Percentiles rank a stretch among this genome's conserved stretches.
Conservation (phyloP, 345 rosid genomes). For the Eucalyptus camaldulensis region DNA sequence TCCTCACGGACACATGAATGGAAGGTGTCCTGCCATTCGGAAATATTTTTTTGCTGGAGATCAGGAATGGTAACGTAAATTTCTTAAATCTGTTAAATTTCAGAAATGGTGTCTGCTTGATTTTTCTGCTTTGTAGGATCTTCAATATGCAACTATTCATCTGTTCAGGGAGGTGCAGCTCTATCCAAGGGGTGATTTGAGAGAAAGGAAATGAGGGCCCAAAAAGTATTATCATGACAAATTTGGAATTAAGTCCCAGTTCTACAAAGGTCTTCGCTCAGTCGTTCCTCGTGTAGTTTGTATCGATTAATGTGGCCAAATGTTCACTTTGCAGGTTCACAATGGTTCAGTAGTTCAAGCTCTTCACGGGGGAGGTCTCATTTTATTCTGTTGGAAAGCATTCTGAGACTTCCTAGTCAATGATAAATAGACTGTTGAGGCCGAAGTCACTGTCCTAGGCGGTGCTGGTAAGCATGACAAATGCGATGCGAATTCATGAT, state of each 20-base stretch:
- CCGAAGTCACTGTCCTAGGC: neutral
- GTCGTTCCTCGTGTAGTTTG: neutral
- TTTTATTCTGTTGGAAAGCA: neutral
- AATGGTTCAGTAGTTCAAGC: neutral
- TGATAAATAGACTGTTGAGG: neutral
- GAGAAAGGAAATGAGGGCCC: neutral
- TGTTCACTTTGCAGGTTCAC: neutral
- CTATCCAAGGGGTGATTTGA: neutral
- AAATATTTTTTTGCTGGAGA: neutral
- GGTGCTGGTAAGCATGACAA: neutral
- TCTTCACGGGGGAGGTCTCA: neutral
- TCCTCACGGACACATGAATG: neutral
- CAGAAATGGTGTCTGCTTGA: too few species aligned
- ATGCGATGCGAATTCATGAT: neutral
- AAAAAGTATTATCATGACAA: neutral
- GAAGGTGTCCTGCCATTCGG: neutral
- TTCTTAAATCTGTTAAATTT: neutral
- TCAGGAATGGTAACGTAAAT: neutral
- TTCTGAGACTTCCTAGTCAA: neutral
- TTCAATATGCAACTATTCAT: too few species aligned
- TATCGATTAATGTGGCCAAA: neutral
- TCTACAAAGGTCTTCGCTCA: neutral
- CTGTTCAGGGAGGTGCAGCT: too few species aligned
- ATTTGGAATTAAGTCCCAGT: neutral
- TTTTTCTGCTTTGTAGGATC: too few species aligned